Conservation (phyloP, 768 basidiomycete species). For the Lenzites betulinus region DNA sequence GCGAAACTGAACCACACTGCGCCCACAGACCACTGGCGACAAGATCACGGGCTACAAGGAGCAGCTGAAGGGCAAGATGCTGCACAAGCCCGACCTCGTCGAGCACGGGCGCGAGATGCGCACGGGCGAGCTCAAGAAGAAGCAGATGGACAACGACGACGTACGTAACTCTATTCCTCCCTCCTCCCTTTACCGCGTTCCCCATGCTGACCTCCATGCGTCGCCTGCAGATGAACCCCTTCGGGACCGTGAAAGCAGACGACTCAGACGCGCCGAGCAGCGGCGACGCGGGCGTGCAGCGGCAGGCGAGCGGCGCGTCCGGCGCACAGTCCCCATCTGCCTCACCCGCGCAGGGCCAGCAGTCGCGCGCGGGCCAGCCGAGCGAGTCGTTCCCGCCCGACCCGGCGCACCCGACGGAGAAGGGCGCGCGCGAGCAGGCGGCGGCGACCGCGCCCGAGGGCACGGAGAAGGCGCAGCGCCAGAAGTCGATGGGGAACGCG, state of each 20-base stretch:
- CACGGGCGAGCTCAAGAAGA: constrained; percentile 43
- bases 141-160: constrained; percentile 33
- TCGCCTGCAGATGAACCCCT: background rate
- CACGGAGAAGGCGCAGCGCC: constrained; percentile 23
- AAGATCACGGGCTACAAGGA: constrained; percentile 41
- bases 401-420: constrained; percentile 10
- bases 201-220: background rate
- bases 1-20: too few relatives aligned
- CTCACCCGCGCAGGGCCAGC: too few relatives aligned
- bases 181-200: background rate
- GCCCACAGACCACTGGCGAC: constrained; percentile 34
- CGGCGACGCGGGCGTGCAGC: constrained; percentile 5
- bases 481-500: constrained; percentile 20
- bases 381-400: constrained; percentile 8
- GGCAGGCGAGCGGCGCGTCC: constrained; percentile 1
- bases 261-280: background rate
- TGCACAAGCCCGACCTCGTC: constrained; percentile 37
- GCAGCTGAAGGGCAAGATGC: constrained; percentile 42
- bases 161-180: constrained; percentile 1
- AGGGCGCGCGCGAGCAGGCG: constrained; percentile 26
- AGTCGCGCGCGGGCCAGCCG: background rate
- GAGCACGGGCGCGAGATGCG: constrained; percentile 41
- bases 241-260: background rate
- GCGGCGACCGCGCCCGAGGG: constrained; percentile 31
- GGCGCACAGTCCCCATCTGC: background rate